Percentiles rank a stretch among this genome's conserved stretches.
These are phyloP conservation scores for Solanum tarapatanum DNA, from an alignment of 257 asterid genomes.

Conservation along the genomic window DNA sequence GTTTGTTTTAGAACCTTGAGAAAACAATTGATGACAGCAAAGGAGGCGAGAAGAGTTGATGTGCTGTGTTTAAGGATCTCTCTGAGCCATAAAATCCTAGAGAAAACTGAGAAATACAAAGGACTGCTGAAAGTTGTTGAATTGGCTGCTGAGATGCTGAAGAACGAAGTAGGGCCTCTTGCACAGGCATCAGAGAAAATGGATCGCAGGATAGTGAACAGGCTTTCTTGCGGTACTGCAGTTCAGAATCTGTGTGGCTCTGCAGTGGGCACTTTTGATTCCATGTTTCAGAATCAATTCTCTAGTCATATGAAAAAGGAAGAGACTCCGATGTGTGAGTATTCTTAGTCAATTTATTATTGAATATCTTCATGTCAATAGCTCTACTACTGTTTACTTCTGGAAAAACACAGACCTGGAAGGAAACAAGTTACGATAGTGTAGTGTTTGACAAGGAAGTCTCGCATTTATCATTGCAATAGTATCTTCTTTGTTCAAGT, in stretches of 20 bases:
- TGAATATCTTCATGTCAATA: neutral
- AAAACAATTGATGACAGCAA: constrained; percentile 66
- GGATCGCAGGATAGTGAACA: constrained; percentile 73
- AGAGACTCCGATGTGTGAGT: constrained; percentile 10
- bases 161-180: constrained; percentile 67
- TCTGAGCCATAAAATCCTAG: constrained; percentile 59
- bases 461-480: neutral
- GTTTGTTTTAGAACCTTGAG: constrained; percentile 55
- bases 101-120: constrained; percentile 53
- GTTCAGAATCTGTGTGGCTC: constrained; percentile 63
- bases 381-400: neutral
- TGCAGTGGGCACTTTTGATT: constrained; percentile 65
- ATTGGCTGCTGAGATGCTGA: constrained; percentile 52
- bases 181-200: constrained; percentile 56
- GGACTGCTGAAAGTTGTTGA: constrained; percentile 36
- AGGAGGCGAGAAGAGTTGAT: constrained; percentile 81
- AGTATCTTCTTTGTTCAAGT: neutral
- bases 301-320: neutral
- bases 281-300: constrained; percentile 21
- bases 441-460: neutral
- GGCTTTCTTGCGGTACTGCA: constrained; percentile 66
- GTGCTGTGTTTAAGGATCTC: constrained; percentile 63
- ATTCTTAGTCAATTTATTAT: neutral
- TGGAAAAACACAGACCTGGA: neutral
- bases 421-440: neutral